Evolutionary conservation across 1,284 basidiomycete species (phyloP).

Genomic region (Ceratobasidium sp.): DNA sequence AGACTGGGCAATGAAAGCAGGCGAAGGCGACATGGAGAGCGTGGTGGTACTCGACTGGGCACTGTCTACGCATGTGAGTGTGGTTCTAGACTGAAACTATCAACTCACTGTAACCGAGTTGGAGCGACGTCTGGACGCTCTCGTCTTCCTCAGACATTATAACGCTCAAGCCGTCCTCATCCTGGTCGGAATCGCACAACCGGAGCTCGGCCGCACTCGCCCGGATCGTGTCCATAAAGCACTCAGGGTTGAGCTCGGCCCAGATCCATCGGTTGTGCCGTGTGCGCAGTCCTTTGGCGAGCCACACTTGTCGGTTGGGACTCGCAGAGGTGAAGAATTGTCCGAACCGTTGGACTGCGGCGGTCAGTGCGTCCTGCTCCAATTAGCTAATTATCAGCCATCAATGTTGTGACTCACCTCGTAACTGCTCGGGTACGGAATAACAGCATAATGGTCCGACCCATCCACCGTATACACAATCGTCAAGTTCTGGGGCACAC

Average conservation of each 20-base stretch:
- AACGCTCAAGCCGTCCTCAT: conserved; percentile 27
- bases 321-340: conserved; percentile 20
- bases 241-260: conserved; percentile 28
- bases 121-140: conserved; percentile 29
- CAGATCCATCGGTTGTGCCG: conserved; percentile 33
- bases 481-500: conserved; percentile 7
- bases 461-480: conserved; percentile 27
- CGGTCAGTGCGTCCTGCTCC: conserved; percentile 23
- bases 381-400: neutral
- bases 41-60: conserved; percentile 4
- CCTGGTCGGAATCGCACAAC: conserved; percentile 32
- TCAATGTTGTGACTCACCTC: conserved; percentile 6
- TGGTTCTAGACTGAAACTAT: neutral
- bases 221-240: conserved; percentile 12
- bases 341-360: conserved; percentile 32
- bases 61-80: neutral
- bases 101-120: neutral
- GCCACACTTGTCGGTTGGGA: conserved; percentile 26
- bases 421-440: conserved; percentile 32
- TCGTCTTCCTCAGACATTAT: conserved; percentile 33
- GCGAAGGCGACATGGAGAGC: neutral
- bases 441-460: conserved; percentile 27
- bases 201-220: conserved; percentile 29
- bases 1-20: conserved; percentile 1
- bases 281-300: conserved; percentile 29